Conservation (phyloP, 805 yeast genomes). For the Suhomyces faveliae region DNA sequence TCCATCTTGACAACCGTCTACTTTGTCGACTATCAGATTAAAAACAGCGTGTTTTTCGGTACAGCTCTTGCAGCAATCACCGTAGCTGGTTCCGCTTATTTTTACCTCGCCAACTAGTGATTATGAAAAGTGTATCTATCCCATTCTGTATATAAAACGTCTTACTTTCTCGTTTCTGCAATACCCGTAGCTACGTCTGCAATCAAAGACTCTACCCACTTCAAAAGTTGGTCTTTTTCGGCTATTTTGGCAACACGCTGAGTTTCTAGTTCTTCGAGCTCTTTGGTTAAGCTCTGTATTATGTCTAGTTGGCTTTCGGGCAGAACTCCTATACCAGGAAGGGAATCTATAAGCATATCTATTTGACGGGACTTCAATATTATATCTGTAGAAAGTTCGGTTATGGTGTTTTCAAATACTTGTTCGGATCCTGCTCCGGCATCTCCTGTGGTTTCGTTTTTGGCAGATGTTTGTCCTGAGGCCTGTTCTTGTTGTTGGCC, state of each 20-base stretch:
- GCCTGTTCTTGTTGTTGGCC: conserved; percentile 25
- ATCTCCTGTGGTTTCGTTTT: background rate
- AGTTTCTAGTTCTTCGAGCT: conserved; percentile 58
- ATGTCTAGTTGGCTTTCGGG: conserved; percentile 67
- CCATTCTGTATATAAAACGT: background rate
- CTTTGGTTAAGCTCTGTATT: conserved; percentile 60
- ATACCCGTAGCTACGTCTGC: conserved; percentile 57
- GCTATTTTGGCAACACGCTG: conserved; percentile 55
- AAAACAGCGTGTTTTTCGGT: conserved; percentile 20
- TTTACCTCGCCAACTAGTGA: background rate
- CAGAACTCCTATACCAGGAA: conserved; percentile 91
- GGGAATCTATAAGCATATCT: conserved; percentile 75
- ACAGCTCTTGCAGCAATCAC: background rate
- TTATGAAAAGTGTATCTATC: background rate
- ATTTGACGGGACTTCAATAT: conserved; percentile 86
- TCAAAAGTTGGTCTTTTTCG: conserved; percentile 62
- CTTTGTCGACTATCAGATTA: conserved; percentile 39
- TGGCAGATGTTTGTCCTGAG: conserved; percentile 6
- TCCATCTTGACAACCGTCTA: conserved; percentile 46
- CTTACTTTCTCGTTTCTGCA: conserved; percentile 36
- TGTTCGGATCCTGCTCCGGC: conserved; percentile 3
- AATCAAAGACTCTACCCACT: conserved; percentile 66
- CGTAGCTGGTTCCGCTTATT: background rate
- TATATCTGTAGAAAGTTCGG: conserved; percentile 81
- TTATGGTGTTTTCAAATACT: conserved; percentile 45